Conservation (phyloP, 2,329 filamentous ascomycete species). For the Dactylella cylindrospora region DNA sequence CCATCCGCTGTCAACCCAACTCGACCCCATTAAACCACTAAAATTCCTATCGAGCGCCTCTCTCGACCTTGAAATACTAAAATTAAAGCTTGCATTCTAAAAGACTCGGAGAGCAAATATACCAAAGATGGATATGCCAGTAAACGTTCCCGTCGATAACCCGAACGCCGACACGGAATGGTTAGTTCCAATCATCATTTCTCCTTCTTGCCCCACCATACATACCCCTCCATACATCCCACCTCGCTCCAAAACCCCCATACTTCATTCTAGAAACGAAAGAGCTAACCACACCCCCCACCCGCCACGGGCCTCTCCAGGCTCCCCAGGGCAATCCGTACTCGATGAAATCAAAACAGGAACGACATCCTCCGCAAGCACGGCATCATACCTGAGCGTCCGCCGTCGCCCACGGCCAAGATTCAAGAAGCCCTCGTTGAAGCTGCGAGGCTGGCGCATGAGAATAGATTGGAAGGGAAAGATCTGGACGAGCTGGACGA, state of each 20-base stretch:
- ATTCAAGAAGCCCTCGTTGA: slow-evolving; percentile 92
- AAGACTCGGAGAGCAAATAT: too few relatives aligned
- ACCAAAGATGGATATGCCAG: slow-evolving; percentile 47
- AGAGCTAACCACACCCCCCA: slow-evolving; percentile 20
- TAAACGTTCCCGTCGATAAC: slow-evolving; percentile 79
- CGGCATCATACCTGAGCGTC: slow-evolving; percentile 95
- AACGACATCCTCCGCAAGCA: slow-evolving; percentile 98
- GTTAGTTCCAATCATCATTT: slow-evolving; percentile 55
- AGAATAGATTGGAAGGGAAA: slow-evolving; percentile 90
- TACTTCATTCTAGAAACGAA: background rate
- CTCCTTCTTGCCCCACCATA: slow-evolving; percentile 18
- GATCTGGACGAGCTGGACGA: slow-evolving; percentile 91
- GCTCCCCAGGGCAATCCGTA: slow-evolving; percentile 7
- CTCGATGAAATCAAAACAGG: slow-evolving; percentile 59
- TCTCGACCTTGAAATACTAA: background rate
- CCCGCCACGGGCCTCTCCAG: slow-evolving; percentile 36
- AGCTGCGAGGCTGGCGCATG: slow-evolving; percentile 78
- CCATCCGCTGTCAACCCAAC: background rate
- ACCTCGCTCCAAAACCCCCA: slow-evolving; percentile 38
- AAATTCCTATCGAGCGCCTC: background rate
- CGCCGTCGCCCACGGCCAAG: slow-evolving; percentile 88
- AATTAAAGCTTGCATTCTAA: background rate
- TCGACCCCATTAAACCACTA: slow-evolving; percentile 1
- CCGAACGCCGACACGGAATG: slow-evolving; percentile 98
- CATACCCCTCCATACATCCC: slow-evolving; percentile 4